A percentile compares a stretch with the other conserved stretches of the same genome.
Evolutionary conservation across 495 filamentous ascomycete genomes (phyloP).

Genomic region (Lasiosphaeria ovina): DNA sequence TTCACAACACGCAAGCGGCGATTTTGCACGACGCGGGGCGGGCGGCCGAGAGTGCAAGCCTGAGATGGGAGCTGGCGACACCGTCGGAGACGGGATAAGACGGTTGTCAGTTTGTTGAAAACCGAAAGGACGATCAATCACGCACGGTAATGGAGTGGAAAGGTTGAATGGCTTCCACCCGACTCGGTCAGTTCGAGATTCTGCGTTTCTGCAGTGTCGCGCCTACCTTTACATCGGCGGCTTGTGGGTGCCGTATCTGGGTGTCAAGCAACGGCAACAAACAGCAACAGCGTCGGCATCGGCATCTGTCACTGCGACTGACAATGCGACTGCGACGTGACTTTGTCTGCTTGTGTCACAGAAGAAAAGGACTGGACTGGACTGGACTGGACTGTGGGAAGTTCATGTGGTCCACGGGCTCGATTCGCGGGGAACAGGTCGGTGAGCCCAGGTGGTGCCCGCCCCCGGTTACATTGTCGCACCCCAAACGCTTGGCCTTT

Average conservation of each 20-base stretch:
- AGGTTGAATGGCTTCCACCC: neutral
- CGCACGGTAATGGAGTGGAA: neutral
- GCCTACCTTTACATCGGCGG: conserved; percentile 7
- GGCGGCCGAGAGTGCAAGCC: neutral
- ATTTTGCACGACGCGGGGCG: neutral
- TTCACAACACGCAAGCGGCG: conserved; percentile 15
- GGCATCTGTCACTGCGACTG: too few relatives aligned
- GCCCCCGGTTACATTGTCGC: neutral
- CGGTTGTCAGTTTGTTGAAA: neutral
- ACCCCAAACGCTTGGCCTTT: neutral
- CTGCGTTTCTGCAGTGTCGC: conserved; percentile 1
- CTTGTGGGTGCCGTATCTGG: neutral
- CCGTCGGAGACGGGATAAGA: neutral
- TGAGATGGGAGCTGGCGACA: neutral
- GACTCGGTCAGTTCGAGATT: conserved; percentile 3
- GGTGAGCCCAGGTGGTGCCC: neutral
- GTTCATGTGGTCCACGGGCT: conserved; percentile 1
- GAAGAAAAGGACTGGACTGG: neutral
- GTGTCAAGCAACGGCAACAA: neutral
- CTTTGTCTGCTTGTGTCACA: neutral
- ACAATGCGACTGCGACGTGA: conserved; percentile 5
- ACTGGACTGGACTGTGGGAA: neutral
- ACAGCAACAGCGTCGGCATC: too few relatives aligned
- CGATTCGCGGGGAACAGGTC: neutral
- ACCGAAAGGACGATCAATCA: neutral